Conservation (phyloP, 345 rosid genomes). For the Excoecaria agallocha region DNA sequence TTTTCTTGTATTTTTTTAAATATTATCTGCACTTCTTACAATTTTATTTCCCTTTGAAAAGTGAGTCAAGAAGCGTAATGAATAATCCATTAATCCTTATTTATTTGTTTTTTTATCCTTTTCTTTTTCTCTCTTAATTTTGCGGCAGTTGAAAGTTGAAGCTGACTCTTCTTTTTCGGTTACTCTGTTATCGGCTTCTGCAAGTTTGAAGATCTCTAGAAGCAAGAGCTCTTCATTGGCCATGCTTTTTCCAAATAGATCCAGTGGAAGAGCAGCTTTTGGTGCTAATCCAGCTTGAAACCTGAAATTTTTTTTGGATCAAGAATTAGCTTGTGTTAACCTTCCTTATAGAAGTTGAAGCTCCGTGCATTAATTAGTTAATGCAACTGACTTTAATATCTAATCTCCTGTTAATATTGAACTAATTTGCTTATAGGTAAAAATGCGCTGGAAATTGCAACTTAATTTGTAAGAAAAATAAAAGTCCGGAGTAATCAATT, state of each 20-base stretch:
- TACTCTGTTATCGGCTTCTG: constrained; percentile 13
- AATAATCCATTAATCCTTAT: constrained; percentile 42
- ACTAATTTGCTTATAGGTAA: constrained; percentile 16
- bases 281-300: constrained; percentile 20
- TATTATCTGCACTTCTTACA: constrained; percentile 9
- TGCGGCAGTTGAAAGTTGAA: constrained; percentile 37
- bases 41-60: constrained; percentile 31
- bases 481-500: not conserved
- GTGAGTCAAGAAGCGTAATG: constrained; percentile 40
- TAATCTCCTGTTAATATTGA: constrained; percentile 3
- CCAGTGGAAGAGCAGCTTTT: constrained; percentile 8
- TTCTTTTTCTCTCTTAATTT: not conserved
- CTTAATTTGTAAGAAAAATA: not conserved
- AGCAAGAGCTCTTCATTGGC: not conserved
- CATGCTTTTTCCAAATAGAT: constrained; percentile 29
- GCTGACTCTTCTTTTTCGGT: constrained; percentile 5
- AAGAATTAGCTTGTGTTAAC: not conserved
- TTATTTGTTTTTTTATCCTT: constrained; percentile 4
- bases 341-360: not conserved
- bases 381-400: not conserved
- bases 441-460: not conserved
- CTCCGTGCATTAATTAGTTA: not conserved
- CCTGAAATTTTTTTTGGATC: not conserved
- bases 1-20: constrained; percentile 12
- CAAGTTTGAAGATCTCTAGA: constrained; percentile 19